Base-by-base conservation (phyloP, 192 early-diverging fungal species). In the Coemansia sp. region DNA sequence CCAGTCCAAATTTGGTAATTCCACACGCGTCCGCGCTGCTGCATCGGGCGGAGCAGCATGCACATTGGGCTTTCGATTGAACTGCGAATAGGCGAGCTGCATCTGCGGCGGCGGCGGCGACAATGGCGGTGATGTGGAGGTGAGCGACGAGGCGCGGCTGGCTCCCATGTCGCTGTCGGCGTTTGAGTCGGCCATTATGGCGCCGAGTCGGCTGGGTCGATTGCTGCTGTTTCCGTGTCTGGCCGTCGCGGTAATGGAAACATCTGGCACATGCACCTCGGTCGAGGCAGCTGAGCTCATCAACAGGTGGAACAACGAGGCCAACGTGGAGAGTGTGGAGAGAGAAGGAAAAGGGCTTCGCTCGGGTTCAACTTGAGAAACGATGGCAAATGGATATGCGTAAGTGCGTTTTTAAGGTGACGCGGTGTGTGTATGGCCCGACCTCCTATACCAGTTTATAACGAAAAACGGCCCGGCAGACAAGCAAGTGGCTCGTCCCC, bases 281-380 rank as follows among this genome's bases (percentile, higher is more conserved):
- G 55, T 34, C 21, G 70, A 65, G 58, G 64, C 46, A 47, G 64
- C 70, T 25, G 70, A 50, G 45, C 60, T 58, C 70, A 74, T 74
- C 46, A 71, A 71, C 44, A 53, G 38, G n/a, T n/a, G n/a, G n/a
- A 39, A 39, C 36, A 39, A 39, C n/a, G n/a, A n/a, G n/a, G n/a
- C n/a, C n/a, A n/a, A n/a, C n/a, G n/a, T n/a, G n/a, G n/a, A n/a
- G n/a, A n/a, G n/a, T n/a, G n/a, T n/a, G n/a, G n/a, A n/a, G n/a
- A n/a, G n/a, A n/a, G n/a, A n/a, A n/a, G n/a, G n/a, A n/a, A n/a
- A n/a, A n/a, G n/a, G n/a, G n/a, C n/a, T n/a, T n/a, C n/a, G n/a
- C n/a, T n/a, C n/a, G n/a, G n/a, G n/a, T n/a, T n/a, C n/a, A n/a
- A n/a, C n/a, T n/a, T n/a, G n/a, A n/a, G n/a, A n/a, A n/a, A n/a